Percentiles rank a stretch among this genome's conserved stretches.
Conservation (phyloP, 257 asterid species). For the Solanum boliviense region DNA sequence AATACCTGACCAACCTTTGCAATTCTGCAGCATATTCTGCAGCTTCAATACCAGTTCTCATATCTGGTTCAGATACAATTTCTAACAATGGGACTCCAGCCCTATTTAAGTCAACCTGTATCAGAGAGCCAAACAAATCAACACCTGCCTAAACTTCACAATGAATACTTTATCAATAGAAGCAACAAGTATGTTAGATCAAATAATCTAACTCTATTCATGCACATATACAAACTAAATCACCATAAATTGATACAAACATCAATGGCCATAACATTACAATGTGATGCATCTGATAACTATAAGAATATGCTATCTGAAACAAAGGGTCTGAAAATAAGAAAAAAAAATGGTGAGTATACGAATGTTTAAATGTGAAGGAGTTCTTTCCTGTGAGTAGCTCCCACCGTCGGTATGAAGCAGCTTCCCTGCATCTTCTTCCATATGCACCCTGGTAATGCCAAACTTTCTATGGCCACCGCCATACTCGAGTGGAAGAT, state of each 20-base stretch:
- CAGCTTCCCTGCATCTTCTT: constrained; percentile 97
- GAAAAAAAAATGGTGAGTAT: neutral
- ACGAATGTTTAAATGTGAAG: neutral
- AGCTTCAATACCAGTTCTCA: constrained; percentile 96
- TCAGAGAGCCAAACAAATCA: neutral
- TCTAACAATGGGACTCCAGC: constrained; percentile 99
- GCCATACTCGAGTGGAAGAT: constrained; percentile 87
- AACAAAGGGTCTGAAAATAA: neutral
- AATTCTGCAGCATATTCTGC: constrained; percentile 96
- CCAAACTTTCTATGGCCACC: constrained; percentile 96
- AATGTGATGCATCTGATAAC: neutral
- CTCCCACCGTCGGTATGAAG: constrained; percentile 69
- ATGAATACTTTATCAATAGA: neutral
- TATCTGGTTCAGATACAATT: constrained; percentile 97
- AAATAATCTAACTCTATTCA: neutral
- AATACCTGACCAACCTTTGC: constrained; percentile 89
- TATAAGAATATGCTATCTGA: neutral
- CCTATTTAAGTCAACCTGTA: constrained; percentile 93
- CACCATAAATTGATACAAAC: neutral
- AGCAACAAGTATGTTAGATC: neutral
- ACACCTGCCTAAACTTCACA: neutral
- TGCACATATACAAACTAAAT: neutral
- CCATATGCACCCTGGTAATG: constrained; percentile 94
- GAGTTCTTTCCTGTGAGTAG: constrained; percentile 60
- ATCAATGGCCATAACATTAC: neutral